Conservation (phyloP, 345 rosid species). For the Gossypium stocksii region DNA sequence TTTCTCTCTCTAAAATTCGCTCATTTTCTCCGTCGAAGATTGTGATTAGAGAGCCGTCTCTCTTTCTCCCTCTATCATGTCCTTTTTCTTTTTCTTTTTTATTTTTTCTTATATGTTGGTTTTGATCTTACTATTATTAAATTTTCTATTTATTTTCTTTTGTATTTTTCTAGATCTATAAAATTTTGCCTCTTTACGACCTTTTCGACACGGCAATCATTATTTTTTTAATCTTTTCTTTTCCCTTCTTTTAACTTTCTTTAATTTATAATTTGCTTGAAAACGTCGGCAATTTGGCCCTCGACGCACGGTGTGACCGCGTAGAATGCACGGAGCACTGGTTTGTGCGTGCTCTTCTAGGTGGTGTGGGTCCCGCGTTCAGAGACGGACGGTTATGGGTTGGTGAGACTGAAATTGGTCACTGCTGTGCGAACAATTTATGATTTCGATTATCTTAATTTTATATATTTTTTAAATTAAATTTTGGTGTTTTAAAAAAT, state of each 20-base stretch:
- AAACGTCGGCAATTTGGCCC: neutral
- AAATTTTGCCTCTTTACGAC: neutral
- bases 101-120: no score
- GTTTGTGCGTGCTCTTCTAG: neutral
- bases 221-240: neutral
- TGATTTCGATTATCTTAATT: no score
- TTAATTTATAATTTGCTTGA: neutral
- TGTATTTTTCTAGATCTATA: neutral
- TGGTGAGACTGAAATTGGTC: neutral
- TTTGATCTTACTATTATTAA: neutral
- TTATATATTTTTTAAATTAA: no score
- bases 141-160: neutral
- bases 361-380: neutral
- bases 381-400: neutral
- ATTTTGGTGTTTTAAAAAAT: no score
- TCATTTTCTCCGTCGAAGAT: conserved; percentile 2
- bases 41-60: neutral
- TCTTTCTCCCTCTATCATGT: neutral
- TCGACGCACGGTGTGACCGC: neutral
- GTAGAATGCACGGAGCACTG: neutral
- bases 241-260: neutral
- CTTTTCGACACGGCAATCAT: neutral
- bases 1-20: conserved; percentile 13
- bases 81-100: neutral
- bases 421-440: no score